These are phyloP conservation scores for Oryza meridionalis DNA, from an alignment of 176 grass and related monocot genomes.

Conservation along the genomic window DNA sequence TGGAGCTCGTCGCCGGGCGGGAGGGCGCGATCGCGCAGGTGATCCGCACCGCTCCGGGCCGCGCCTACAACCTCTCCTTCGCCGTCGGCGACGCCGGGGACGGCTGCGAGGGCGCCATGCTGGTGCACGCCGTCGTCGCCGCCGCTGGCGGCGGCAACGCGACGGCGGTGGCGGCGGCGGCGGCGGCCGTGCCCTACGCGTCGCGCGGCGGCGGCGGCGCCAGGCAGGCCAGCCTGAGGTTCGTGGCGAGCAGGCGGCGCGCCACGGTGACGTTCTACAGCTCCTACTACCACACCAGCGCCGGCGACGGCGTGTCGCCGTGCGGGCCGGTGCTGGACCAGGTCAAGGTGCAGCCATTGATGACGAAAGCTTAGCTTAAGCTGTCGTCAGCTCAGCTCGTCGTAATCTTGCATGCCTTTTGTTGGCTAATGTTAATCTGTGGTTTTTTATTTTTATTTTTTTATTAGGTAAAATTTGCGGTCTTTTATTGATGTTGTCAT, in stretches of 20 bases:
- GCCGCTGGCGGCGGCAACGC: constrained; percentile 28
- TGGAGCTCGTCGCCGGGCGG: constrained; percentile 64
- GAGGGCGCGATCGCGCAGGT: constrained; percentile 69
- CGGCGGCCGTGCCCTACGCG: constrained; percentile 5
- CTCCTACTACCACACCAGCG: constrained; percentile 16
- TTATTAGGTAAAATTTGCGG: neutral
- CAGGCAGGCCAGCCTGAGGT: constrained; percentile 41
- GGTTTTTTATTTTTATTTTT: neutral
- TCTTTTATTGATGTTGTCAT: neutral
- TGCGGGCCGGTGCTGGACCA: constrained; percentile 64
- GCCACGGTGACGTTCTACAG: constrained; percentile 67
- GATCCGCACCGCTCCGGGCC: constrained; percentile 47
- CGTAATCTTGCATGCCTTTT: neutral
- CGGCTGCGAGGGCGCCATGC: constrained; percentile 57
- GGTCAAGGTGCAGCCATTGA: constrained; percentile 55
- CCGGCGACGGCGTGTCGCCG: constrained; percentile 36
- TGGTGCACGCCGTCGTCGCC: constrained; percentile 51
- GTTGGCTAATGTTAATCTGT: too few species aligned
- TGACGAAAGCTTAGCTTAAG: constrained; percentile 18
- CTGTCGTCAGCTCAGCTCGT: neutral
- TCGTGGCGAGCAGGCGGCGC: constrained; percentile 35
- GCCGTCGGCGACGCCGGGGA: constrained; percentile 56
- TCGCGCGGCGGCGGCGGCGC: constrained; percentile 40
- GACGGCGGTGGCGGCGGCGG: constrained; percentile 47
- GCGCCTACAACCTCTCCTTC: constrained; percentile 58